phyloP scores from a whole-genome alignment of 169 alveolate species.

The Plasmodium gonderi region DNA sequence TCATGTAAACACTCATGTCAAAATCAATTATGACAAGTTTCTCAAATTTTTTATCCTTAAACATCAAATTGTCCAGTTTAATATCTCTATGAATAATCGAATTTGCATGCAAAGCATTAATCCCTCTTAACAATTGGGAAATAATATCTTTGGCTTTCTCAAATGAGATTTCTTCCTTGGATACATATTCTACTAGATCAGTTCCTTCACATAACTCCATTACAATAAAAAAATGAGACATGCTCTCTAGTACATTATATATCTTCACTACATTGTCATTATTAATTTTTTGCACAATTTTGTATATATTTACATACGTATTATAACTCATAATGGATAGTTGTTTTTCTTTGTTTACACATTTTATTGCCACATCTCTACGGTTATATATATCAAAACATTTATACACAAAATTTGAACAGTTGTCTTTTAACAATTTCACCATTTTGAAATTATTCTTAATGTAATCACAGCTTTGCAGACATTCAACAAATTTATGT shows the following conservation, averaged over 20 bases:
- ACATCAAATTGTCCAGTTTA: conserved; percentile 58
- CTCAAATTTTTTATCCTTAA: conserved; percentile 52
- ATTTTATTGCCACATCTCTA: conserved; percentile 43
- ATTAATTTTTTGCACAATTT: conserved; percentile 34
- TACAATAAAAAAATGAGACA: conserved; percentile 49
- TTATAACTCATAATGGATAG: conserved; percentile 66
- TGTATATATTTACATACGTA: conserved; percentile 50
- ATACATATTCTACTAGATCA: conserved; percentile 71
- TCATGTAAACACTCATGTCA: conserved; percentile 66
- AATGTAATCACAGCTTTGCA: conserved; percentile 50
- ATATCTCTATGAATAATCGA: conserved; percentile 66
- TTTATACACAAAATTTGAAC: conserved; percentile 46
- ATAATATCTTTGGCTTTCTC: conserved; percentile 58
- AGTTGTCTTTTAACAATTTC: conserved; percentile 33
- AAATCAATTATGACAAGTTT: conserved; percentile 53
- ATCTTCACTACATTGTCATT: conserved; percentile 57
- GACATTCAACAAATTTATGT: conserved; percentile 14
- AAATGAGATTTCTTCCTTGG: conserved; percentile 46
- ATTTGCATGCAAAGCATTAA: conserved; percentile 48
- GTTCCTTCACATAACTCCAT: conserved; percentile 74
- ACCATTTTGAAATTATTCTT: conserved; percentile 37
- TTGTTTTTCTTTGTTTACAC: conserved; percentile 61
- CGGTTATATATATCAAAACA: conserved; percentile 31
- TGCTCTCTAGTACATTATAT: conserved; percentile 49
- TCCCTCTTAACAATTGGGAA: conserved; percentile 46